Conservation (phyloP, 2,329 filamentous ascomycete genomes). For the Fusarium sp. region DNA sequence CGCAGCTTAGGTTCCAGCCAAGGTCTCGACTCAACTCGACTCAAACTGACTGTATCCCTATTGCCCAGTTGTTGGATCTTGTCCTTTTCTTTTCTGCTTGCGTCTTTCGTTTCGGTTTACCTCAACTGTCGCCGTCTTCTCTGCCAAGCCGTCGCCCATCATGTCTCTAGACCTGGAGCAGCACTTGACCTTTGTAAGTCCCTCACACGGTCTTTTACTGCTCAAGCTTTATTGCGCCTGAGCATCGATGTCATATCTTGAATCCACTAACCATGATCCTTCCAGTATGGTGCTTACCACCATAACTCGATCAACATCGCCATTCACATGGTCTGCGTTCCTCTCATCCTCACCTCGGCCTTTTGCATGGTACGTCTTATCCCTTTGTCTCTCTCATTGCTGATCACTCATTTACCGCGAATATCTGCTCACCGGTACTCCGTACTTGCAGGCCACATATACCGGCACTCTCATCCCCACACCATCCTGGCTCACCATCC, state of each 20-base stretch:
- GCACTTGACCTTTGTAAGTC: slow-evolving; percentile 82
- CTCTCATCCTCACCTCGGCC: slow-evolving; percentile 76
- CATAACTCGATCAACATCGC: slow-evolving; percentile 79
- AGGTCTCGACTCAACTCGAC: slow-evolving; percentile 6
- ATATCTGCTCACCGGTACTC: slow-evolving; percentile 7
- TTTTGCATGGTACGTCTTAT: slow-evolving; percentile 73
- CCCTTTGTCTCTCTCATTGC: slow-evolving; percentile 1
- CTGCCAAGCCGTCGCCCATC: slow-evolving; percentile 30
- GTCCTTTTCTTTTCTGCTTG: slow-evolving; percentile 23
- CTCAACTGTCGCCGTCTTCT: slow-evolving; percentile 11
- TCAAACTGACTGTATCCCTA: not conserved
- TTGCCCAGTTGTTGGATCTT: slow-evolving; percentile 6
- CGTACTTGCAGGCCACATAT: slow-evolving; percentile 64
- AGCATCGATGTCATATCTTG: not conserved
- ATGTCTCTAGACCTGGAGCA: slow-evolving; percentile 83
- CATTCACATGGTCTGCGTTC: slow-evolving; percentile 85
- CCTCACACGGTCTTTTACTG: not conserved
- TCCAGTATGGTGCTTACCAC: slow-evolving; percentile 86
- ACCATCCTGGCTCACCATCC: slow-evolving; percentile 74
- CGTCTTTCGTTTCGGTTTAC: slow-evolving; percentile 8
- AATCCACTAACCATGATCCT: slow-evolving; percentile 18
- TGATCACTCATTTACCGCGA: not conserved
- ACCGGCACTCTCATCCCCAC: slow-evolving; percentile 71
- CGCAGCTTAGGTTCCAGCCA: slow-evolving; percentile 12
- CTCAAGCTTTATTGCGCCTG: not conserved